Percentiles rank a stretch among this genome's conserved stretches.
Evolutionary conservation across 495 filamentous ascomycete genomes (phyloP).

Genomic region (Bathelium albidoporum): DNA sequence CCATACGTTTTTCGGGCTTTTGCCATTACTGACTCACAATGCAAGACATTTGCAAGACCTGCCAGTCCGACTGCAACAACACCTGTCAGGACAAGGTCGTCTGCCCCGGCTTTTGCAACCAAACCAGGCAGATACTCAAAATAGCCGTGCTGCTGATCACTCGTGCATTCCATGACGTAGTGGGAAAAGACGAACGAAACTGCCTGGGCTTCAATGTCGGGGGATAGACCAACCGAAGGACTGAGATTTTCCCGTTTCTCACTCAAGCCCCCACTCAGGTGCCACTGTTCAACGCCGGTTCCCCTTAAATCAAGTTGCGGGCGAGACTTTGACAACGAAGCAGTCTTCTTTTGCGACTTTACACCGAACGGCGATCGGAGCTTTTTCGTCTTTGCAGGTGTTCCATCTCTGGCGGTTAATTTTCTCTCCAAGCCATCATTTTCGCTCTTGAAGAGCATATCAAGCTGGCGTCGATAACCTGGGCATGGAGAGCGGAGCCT

Average conservation of each 20-base stretch:
- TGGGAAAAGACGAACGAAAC: not conserved
- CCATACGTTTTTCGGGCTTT: not conserved
- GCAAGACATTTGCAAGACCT: not conserved
- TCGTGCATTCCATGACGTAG: not conserved
- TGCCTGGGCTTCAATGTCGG: not conserved
- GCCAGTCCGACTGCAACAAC: not conserved
- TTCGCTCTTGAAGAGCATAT: conserved; percentile 65
- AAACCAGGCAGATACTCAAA: not conserved
- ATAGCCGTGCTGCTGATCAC: not conserved
- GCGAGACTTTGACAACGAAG: not conserved
- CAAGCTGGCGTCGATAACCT: conserved; percentile 58
- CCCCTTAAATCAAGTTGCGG: too few relatives aligned
- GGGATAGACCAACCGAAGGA: not conserved
- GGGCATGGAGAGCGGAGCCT: conserved; percentile 56
- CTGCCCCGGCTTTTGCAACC: not conserved
- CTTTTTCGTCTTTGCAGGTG: not conserved
- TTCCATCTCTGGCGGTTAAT: not conserved
- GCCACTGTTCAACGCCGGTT: not conserved
- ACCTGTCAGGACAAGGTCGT: not conserved
- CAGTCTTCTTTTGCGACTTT: not conserved
- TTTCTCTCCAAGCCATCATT: conserved; percentile 58
- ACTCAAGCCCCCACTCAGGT: not conserved
- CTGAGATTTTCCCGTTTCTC: not conserved
- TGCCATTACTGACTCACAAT: not conserved
- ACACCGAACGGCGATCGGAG: not conserved